Conservation (phyloP, 768 basidiomycete genomes). For the Ephemerocybe angulata region DNA sequence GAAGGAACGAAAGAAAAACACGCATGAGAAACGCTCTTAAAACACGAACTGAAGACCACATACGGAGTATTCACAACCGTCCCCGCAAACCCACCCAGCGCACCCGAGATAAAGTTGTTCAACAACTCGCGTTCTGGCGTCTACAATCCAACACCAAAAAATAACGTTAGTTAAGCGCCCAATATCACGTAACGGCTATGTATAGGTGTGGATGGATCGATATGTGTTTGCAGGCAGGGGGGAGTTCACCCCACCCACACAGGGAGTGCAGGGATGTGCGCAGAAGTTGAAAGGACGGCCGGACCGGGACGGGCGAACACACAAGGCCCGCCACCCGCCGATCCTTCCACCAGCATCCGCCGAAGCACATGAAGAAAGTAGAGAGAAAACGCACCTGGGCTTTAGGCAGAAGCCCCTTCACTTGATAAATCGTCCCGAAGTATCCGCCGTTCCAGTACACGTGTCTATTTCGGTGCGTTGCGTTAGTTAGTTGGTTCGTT, state of each 20-base stretch:
- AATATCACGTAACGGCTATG: too few species aligned
- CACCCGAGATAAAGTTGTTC: conserved; percentile 92
- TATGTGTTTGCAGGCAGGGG: too few species aligned
- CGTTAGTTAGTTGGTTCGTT: too few species aligned
- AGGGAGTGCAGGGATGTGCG: too few species aligned
- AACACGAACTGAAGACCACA: too few species aligned
- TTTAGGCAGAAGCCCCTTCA: conserved; percentile 76
- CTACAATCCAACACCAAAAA: conserved; percentile 29
- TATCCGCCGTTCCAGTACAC: conserved; percentile 94
- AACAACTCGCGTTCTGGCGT: conserved; percentile 58
- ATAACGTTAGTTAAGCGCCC: too few species aligned
- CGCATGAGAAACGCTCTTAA: neutral
- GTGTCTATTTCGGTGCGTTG: conserved; percentile 44
- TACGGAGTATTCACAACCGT: conserved; percentile 92
- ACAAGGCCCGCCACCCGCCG: too few species aligned
- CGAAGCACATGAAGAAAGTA: neutral
- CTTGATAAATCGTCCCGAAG: conserved; percentile 89
- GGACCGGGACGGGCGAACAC: too few species aligned
- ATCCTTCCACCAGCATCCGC: too few species aligned
- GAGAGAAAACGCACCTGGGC: conserved; percentile 57
- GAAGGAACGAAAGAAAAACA: neutral
- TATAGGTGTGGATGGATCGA: too few species aligned
- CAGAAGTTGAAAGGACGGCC: too few species aligned
- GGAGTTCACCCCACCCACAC: too few species aligned
- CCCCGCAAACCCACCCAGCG: conserved; percentile 86